phyloP scores from a whole-genome alignment of 139 green algal genomes.

The Auxenochlorella pyrenoidosa region DNA sequence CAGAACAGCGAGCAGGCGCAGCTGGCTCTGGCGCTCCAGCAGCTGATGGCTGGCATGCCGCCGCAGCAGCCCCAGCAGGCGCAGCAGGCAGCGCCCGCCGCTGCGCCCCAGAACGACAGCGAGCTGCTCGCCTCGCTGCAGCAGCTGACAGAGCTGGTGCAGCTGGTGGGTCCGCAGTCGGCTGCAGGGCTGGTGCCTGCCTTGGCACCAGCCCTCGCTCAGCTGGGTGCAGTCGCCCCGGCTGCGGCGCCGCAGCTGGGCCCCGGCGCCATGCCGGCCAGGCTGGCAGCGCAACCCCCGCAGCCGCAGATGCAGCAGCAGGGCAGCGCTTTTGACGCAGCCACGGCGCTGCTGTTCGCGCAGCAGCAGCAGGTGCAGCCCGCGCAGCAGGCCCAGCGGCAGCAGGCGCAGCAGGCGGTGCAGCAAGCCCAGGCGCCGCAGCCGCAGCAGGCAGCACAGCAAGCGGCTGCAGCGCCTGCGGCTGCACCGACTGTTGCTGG shows the following conservation, averaged over 20 bases:
- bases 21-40: background rate
- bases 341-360: background rate
- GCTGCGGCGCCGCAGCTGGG: too few species aligned
- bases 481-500: background rate
- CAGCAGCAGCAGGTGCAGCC: background rate
- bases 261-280: background rate
- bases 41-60: background rate
- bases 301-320: background rate
- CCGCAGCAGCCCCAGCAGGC: background rate
- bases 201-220: too few species aligned
- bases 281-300: background rate
- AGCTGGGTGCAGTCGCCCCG: too few species aligned
- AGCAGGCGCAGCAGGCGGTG: background rate
- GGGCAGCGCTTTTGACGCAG: background rate
- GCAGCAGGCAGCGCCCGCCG: background rate
- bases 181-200: too few species aligned
- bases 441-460: background rate
- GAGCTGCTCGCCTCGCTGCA: background rate
- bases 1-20: background rate
- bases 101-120: background rate
- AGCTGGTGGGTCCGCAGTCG: background rate
- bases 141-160: slow-evolving; percentile 2
- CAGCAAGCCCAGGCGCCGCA: background rate
- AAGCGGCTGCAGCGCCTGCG: background rate
- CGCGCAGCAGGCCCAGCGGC: background rate